These are phyloP conservation scores for Eucalyptus tenuipes DNA, from an alignment of 345 rosid genomes.

Conservation along the genomic window DNA sequence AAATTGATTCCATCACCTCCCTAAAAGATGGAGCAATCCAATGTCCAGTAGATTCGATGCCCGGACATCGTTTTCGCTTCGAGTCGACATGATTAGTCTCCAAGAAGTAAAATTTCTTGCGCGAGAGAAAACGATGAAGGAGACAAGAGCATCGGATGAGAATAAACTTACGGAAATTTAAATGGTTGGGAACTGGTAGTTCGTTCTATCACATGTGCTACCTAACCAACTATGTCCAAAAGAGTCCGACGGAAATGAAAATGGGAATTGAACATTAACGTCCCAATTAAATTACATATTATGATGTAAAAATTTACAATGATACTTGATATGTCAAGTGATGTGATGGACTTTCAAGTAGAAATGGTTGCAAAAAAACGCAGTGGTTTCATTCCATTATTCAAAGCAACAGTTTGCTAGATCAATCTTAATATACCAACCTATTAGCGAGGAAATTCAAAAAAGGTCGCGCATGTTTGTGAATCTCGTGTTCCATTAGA, in stretches of 20 bases:
- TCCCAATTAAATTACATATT: background rate
- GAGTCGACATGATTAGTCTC: background rate
- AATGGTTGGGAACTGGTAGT: background rate
- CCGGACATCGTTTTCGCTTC: background rate
- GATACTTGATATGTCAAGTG: background rate
- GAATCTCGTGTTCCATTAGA: background rate
- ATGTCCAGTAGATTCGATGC: background rate
- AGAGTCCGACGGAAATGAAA: fast-evolving
- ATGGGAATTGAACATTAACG: background rate
- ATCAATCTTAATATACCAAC: background rate
- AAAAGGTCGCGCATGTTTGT: fast-evolving
- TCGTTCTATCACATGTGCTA: background rate
- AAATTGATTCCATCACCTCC: background rate
- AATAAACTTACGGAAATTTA: background rate
- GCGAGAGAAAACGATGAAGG: background rate
- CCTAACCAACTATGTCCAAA: background rate
- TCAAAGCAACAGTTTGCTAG: background rate
- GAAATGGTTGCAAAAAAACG: fast-evolving
- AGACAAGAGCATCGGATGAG: fast-evolving
- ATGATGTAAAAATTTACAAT: fast-evolving
- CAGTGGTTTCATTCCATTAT: fast-evolving
- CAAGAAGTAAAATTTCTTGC: background rate
- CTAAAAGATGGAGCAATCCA: background rate
- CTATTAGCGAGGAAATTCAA: fast-evolving
- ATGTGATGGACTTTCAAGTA: background rate